Conservation (phyloP, 1,284 basidiomycete genomes). For the Trametes versicolor region DNA sequence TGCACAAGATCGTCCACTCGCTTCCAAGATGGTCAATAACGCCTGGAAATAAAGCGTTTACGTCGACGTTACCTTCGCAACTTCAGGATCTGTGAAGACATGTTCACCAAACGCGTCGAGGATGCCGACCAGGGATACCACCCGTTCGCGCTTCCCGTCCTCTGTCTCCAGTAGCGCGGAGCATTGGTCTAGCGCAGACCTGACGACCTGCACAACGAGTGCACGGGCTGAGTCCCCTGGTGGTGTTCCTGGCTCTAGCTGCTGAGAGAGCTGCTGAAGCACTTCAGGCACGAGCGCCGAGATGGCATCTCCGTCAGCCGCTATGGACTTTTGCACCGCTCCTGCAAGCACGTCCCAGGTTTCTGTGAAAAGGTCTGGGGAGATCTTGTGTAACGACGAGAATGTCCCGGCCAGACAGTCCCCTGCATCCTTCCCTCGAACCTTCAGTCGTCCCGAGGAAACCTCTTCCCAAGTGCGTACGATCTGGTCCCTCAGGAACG, state of each 20-base stretch:
- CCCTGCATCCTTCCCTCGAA: slow-evolving; percentile 57
- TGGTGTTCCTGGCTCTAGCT: slow-evolving; percentile 40
- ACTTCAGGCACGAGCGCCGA: slow-evolving; percentile 51
- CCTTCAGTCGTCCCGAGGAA: slow-evolving; percentile 51
- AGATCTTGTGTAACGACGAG: slow-evolving; percentile 51
- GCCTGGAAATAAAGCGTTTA: background rate
- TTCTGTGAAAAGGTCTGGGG: slow-evolving; percentile 52
- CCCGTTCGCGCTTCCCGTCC: slow-evolving; percentile 24
- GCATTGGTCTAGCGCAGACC: slow-evolving; percentile 43
- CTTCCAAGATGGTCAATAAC: slow-evolving; percentile 40
- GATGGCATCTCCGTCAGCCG: slow-evolving; percentile 33
- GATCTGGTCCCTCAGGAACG: slow-evolving; percentile 58
- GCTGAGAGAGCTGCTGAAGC: slow-evolving; percentile 53
- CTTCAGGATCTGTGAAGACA: slow-evolving; percentile 51
- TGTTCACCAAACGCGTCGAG: slow-evolving; percentile 52
- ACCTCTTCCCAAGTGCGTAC: slow-evolving; percentile 61
- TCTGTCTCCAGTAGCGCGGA: slow-evolving; percentile 38
- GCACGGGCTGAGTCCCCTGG: slow-evolving; percentile 42
- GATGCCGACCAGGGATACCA: slow-evolving; percentile 47
- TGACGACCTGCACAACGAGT: slow-evolving; percentile 42
- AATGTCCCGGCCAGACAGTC: slow-evolving; percentile 56
- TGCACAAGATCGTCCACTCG: slow-evolving; percentile 56
- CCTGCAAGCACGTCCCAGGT: slow-evolving; percentile 55
- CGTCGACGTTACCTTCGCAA: slow-evolving; percentile 48
- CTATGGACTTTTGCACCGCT: slow-evolving; percentile 38